Base-by-base conservation (phyloP, 768 basidiomycete genomes). In the Lactarius sanguifluus region DNA sequence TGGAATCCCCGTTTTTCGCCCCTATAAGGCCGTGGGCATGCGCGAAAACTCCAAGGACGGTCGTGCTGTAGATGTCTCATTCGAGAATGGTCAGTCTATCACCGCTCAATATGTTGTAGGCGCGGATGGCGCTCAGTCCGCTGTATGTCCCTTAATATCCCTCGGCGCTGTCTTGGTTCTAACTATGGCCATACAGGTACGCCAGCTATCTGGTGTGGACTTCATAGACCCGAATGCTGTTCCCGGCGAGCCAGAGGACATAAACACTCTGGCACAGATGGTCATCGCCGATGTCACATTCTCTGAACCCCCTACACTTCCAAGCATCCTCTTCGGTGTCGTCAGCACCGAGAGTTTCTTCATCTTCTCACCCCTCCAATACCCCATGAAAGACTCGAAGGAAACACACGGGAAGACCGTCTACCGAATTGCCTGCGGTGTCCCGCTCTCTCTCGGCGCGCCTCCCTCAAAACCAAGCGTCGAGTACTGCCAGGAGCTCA, bases 41-140 rank as follows among this genome's bases (percentile, higher is more conserved):
- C 75, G 72, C 61, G 67, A 70, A 8, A 78, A 75, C 54, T 62
- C 67, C 9, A 66, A 69, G n/a, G 73, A 79, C 38, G 12, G 62
- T 15, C 72, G 71, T 13, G 30, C 79, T 15, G 76, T 71, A 8
- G 77, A 81, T 16, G 82, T 82, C n/a, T 69, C 72, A 0, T 83
- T 86, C 67, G 81, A 84, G 36, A 76, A 78, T 55, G 83, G 84
- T 4, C 77, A 77, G 41, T 71, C 74, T 15, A 77, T 85, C 43
- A 77, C 72, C 3, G 72, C 83, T 16, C 78, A 77, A 40, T 84
- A 83, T 71, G 79, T 85, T 5, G 69, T 85, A 38, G 84, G 81
- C 28, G 83, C 84, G 6, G 84, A 86, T 70, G 84, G 85, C 4
- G 74, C 82, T 3, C 77, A 72, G 64, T 85, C 83, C 0, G 69